Evolutionary conservation across 1,284 basidiomycete species (phyloP).

Genomic region (Melampsora larici-populina): DNA sequence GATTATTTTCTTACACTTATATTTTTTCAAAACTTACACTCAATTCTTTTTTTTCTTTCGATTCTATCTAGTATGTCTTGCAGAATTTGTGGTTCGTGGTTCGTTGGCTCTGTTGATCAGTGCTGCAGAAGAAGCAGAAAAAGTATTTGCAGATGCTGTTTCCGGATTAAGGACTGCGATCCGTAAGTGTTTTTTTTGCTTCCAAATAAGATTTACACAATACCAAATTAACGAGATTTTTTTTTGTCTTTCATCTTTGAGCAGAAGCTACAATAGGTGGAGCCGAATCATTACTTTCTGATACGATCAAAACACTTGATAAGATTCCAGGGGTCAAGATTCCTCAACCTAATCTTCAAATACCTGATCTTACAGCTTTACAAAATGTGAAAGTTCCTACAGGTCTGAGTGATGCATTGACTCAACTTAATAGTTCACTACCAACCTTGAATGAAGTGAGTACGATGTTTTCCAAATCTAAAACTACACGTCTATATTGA

Average conservation of each 20-base stretch:
- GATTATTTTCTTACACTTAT: background rate
- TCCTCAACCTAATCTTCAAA: constrained; percentile 8
- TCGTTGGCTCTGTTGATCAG: constrained; percentile 48
- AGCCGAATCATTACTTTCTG: constrained; percentile 35
- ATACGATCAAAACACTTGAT: constrained; percentile 23
- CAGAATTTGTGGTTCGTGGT: constrained; percentile 50
- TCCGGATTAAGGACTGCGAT: constrained; percentile 47
- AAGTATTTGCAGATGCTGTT: constrained; percentile 48
- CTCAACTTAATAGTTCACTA: constrained; percentile 48
- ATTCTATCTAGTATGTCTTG: constrained; percentile 20
- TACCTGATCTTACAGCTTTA: constrained; percentile 45
- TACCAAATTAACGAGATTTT: background rate
- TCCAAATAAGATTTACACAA: background rate
- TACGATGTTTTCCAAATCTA: background rate
- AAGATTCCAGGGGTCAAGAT: constrained; percentile 31
- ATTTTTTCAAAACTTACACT: background rate
- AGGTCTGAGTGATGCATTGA: constrained; percentile 47
- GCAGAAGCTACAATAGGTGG: constrained; percentile 45
- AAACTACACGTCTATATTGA: background rate
- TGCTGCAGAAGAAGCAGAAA: constrained; percentile 48
- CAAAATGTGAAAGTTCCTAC: constrained; percentile 50
- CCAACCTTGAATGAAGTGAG: constrained; percentile 49
- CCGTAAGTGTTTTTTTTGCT: constrained; percentile 45
- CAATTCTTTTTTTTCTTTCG: background rate
- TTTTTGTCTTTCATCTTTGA: constrained; percentile 47